A percentile compares a stretch with the other conserved stretches of the same genome.
phyloP scores from a whole-genome alignment of 305 asterid species.

The Petunia hybrid region DNA sequence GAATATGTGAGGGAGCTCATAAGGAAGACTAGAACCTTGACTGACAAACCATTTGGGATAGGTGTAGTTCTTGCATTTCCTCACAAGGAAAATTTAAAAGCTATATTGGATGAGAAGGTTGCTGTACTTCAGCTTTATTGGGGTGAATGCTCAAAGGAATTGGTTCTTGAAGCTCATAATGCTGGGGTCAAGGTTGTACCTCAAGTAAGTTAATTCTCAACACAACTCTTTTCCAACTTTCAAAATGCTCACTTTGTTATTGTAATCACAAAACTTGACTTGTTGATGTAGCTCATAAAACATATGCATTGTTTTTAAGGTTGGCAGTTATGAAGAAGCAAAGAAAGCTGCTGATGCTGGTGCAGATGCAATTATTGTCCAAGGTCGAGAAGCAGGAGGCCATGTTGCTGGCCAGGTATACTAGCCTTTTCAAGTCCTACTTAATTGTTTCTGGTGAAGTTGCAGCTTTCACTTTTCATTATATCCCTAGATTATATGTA shows the following conservation, averaged over 20 bases:
- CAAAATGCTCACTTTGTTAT: background rate
- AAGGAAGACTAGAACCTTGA: slow-evolving; percentile 73
- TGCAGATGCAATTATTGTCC: slow-evolving; percentile 89
- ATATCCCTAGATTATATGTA: background rate
- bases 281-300: background rate
- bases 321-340: slow-evolving; percentile 87
- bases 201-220: slow-evolving; percentile 59
- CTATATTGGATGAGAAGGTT: slow-evolving; percentile 82
- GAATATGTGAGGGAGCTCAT: slow-evolving; percentile 69
- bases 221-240: background rate
- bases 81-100: slow-evolving; percentile 76
- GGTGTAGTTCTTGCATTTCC: slow-evolving; percentile 90
- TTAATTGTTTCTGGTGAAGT: background rate
- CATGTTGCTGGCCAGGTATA: slow-evolving; percentile 90
- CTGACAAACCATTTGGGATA: slow-evolving; percentile 88
- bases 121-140: slow-evolving; percentile 85
- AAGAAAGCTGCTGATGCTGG: slow-evolving; percentile 72
- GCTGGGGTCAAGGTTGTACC: slow-evolving; percentile 87
- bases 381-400: slow-evolving; percentile 95
- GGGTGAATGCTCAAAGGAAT: slow-evolving; percentile 75
- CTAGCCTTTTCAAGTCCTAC: background rate
- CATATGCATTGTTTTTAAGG: slow-evolving; percentile 41
- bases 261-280: background rate
- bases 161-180: slow-evolving; percentile 75
- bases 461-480: background rate